phyloP scores from a whole-genome alignment of 2,329 filamentous ascomycete species.

The Apiospora hydei region DNA sequence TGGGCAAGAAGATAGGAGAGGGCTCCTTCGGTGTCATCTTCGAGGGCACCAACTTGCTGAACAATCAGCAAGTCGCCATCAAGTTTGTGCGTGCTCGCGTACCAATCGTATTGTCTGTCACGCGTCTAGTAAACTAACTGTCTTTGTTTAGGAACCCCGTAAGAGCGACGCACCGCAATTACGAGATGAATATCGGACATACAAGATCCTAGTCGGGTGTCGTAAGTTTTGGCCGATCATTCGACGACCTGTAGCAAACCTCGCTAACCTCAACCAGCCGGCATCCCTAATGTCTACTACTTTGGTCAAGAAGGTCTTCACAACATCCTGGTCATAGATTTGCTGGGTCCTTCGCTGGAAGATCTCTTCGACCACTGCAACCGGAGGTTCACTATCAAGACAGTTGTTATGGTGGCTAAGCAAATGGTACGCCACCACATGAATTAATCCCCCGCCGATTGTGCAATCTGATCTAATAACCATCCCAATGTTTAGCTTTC shows the following conservation, averaged over 20 bases:
- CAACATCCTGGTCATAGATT: constrained; percentile 97
- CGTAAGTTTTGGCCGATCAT: constrained; percentile 73
- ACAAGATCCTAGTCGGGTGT: constrained; percentile 99
- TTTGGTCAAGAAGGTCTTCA: constrained; percentile 98
- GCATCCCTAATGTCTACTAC: constrained; percentile 99
- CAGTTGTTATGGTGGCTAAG: constrained; percentile 98
- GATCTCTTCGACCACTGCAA: constrained; percentile 98
- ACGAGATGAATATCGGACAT: constrained; percentile 97
- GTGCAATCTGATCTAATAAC: constrained; percentile 37
- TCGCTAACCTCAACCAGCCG: constrained; percentile 64
- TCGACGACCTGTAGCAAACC: neutral
- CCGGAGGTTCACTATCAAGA: constrained; percentile 94
- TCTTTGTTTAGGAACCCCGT: constrained; percentile 78
- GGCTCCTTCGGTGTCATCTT: constrained; percentile 99
- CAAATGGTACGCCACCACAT: constrained; percentile 78
- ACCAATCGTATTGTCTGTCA: constrained; percentile 1
- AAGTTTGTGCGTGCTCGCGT: constrained; percentile 80
- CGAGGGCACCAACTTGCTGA: constrained; percentile 96
- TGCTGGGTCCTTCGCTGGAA: constrained; percentile 92
- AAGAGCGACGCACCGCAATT: constrained; percentile 99
- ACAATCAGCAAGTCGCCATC: constrained; percentile 99
- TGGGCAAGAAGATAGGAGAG: constrained; percentile 99
- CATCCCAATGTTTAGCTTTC: constrained; percentile 68
- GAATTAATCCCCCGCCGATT: neutral
- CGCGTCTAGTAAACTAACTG: neutral